phyloP scores from a whole-genome alignment of 352 stramenopile species.

The Albugo laibachii region DNA sequence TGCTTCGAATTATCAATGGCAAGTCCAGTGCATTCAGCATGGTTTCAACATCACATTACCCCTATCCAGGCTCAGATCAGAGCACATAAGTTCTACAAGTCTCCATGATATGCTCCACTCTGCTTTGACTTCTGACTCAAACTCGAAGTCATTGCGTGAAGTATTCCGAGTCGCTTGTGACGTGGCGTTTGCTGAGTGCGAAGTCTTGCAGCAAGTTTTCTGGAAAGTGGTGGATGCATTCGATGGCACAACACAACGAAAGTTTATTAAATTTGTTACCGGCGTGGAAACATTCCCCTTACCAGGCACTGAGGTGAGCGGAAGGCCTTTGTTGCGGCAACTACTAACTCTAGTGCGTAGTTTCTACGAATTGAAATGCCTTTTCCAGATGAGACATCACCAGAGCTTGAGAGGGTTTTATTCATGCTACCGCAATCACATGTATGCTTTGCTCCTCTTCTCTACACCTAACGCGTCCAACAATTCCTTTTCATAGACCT shows the following conservation, averaged over 20 bases:
- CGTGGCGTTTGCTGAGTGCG: constrained; percentile 26
- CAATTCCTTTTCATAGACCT: constrained; percentile 19
- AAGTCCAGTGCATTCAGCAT: constrained; percentile 17
- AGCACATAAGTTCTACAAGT: too few relatives aligned
- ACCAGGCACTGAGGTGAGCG: constrained; percentile 33
- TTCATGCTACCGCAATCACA: constrained; percentile 54
- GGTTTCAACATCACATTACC: constrained; percentile 26
- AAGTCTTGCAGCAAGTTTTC: constrained; percentile 18
- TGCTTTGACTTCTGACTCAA: background rate
- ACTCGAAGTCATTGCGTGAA: constrained; percentile 21
- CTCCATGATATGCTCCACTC: too few relatives aligned
- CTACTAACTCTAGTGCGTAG: constrained; percentile 8
- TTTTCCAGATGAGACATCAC: constrained; percentile 19
- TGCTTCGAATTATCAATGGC: constrained; percentile 23
- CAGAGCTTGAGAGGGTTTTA: constrained; percentile 22
- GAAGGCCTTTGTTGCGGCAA: background rate
- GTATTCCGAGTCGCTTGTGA: constrained; percentile 37
- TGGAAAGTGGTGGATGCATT: constrained; percentile 35
- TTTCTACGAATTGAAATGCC: constrained; percentile 66
- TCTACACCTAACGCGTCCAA: background rate
- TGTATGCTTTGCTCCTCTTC: constrained; percentile 13
- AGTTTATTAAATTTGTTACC: constrained; percentile 57
- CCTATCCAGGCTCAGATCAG: background rate
- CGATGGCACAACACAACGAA: constrained; percentile 25
- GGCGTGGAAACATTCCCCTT: constrained; percentile 41